phyloP scores from a whole-genome alignment of 2,329 filamentous ascomycete species.

The Fusarium decemcellulare region DNA sequence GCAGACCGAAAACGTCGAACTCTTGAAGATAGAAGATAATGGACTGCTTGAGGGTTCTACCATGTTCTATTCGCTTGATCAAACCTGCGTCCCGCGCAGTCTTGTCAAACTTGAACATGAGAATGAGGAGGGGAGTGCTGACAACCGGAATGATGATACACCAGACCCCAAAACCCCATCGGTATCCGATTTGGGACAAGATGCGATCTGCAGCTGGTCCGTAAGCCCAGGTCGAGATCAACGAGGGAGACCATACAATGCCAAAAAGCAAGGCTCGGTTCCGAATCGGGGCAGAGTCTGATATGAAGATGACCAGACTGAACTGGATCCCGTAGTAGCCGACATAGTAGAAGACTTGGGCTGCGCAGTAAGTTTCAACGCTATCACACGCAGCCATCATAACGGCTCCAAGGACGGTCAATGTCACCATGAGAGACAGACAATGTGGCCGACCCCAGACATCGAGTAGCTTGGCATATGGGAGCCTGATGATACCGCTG shows the following conservation, averaged over 20 bases:
- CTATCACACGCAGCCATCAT: constrained; percentile 51
- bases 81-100: no score
- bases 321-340: constrained; percentile 56
- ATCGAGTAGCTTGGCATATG: constrained; percentile 74
- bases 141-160: constrained; percentile 74
- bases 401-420: constrained; percentile 64
- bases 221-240: constrained; percentile 76
- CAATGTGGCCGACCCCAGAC: constrained; percentile 74
- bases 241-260: constrained; percentile 75
- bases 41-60: no score
- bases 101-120: constrained; percentile 44
- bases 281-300: constrained; percentile 76
- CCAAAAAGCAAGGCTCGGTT: constrained; percentile 77
- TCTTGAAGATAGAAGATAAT: no score
- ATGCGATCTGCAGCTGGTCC: constrained; percentile 69
- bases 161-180: constrained; percentile 79
- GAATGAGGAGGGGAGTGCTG: constrained; percentile 68
- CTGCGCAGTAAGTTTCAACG: constrained; percentile 8
- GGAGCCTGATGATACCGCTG: constrained; percentile 69
- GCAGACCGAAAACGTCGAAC: no score
- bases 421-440: constrained; percentile 63
- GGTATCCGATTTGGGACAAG: constrained; percentile 68
- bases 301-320: constrained; percentile 71
- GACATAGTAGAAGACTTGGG: constrained; percentile 11
- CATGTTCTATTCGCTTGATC: no score